Conservation (phyloP, 306 rosid species). For the Dryas octopetala region DNA sequence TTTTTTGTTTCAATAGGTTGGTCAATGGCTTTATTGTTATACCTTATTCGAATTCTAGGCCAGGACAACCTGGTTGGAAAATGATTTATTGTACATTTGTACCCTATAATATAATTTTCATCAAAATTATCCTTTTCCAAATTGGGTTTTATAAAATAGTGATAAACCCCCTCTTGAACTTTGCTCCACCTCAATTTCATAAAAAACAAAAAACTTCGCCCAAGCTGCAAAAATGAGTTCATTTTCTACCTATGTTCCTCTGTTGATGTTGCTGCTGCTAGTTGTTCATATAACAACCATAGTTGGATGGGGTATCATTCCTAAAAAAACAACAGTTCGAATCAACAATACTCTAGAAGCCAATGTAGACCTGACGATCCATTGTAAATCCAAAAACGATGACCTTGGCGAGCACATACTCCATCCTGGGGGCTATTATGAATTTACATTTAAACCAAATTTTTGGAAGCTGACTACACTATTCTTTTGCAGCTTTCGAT, state of each 20-base stretch:
- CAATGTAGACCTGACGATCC: background rate
- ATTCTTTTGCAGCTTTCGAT: conserved; percentile 4
- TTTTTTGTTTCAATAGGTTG: too few species aligned
- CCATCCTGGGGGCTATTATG: background rate
- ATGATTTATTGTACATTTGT: too few species aligned
- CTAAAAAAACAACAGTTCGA: background rate
- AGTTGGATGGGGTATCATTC: background rate
- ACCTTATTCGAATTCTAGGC: too few species aligned
- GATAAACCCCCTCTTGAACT: too few species aligned
- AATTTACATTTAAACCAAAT: background rate
- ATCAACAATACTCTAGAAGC: conserved; percentile 1
- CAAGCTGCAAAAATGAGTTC: background rate
- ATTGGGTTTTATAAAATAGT: too few species aligned
- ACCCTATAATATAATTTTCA: too few species aligned
- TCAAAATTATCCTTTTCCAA: too few species aligned
- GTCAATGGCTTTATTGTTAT: too few species aligned
- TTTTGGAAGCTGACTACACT: background rate
- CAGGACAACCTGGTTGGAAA: too few species aligned
- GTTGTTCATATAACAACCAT: background rate
- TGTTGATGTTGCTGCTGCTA: background rate
- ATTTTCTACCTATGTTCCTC: background rate
- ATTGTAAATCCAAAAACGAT: background rate
- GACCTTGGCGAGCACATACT: background rate
- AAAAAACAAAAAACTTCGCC: too few species aligned
- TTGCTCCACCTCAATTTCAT: too few species aligned